phyloP scores from a whole-genome alignment of 495 filamentous ascomycete species.

The Aspergillus kassunensis region DNA sequence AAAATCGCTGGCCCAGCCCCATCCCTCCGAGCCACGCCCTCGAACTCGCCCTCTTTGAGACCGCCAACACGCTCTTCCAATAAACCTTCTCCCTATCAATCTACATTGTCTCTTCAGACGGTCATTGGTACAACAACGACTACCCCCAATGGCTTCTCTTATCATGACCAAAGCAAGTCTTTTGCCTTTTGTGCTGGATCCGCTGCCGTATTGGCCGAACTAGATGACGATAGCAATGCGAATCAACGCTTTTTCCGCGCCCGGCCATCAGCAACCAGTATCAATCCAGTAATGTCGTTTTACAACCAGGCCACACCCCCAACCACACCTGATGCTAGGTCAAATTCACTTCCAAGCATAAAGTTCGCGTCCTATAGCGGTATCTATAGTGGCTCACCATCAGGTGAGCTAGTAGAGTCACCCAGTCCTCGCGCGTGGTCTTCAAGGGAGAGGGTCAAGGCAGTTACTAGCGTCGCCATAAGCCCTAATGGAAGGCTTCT shows the following conservation, averaged over 20 bases:
- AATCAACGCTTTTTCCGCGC: slow-evolving; percentile 89
- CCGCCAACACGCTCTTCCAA: slow-evolving; percentile 60
- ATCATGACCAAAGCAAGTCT: slow-evolving; percentile 59
- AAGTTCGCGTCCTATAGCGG: slow-evolving; percentile 28
- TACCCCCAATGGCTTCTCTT: slow-evolving; percentile 83
- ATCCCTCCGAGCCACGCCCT: slow-evolving; percentile 70
- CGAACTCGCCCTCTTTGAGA: slow-evolving; percentile 68
- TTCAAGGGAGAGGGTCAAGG: slow-evolving; percentile 84
- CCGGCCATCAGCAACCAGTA: slow-evolving; percentile 68
- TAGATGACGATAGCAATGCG: slow-evolving; percentile 66
- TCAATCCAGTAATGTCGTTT: slow-evolving; percentile 52
- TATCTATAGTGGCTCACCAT: slow-evolving; percentile 33
- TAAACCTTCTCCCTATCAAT: slow-evolving; percentile 45
- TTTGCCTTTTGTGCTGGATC: slow-evolving; percentile 93
- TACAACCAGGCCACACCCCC: slow-evolving; percentile 61
- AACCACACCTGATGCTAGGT: slow-evolving; percentile 39
- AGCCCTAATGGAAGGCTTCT: slow-evolving; percentile 86
- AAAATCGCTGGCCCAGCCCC: slow-evolving; percentile 32
- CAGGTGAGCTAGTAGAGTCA: slow-evolving; percentile 53
- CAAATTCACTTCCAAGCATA: slow-evolving; percentile 30
- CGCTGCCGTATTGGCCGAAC: slow-evolving; percentile 81
- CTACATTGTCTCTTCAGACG: slow-evolving; percentile 65
- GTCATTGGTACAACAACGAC: slow-evolving; percentile 86
- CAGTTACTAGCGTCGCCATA: slow-evolving; percentile 90
- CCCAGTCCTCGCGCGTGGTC: slow-evolving; percentile 70